These are phyloP conservation scores for Meredithiella fracta DNA, from an alignment of 2,329 filamentous ascomycete species.

Conservation along the genomic window DNA sequence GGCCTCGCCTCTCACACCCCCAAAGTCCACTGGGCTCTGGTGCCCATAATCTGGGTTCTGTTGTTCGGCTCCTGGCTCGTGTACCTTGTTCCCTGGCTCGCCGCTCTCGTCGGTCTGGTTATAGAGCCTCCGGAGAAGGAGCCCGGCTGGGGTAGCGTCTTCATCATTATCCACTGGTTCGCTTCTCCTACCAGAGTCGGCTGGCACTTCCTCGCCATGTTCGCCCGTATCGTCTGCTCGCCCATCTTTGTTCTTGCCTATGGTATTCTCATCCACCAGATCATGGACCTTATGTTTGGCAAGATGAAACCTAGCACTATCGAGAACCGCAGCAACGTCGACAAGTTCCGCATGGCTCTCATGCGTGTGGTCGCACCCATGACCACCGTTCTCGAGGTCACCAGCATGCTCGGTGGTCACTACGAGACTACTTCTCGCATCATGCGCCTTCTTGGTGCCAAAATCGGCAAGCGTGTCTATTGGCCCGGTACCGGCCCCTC, in stretches of 20 bases:
- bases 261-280: slow-evolving; percentile 25
- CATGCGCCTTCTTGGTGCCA: slow-evolving; percentile 33
- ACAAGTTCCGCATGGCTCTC: slow-evolving; percentile 29
- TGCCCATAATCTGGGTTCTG: slow-evolving; percentile 25
- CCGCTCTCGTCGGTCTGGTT: slow-evolving; percentile 30
- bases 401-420: slow-evolving; percentile 35
- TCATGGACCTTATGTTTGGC: slow-evolving; percentile 27
- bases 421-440: slow-evolving; percentile 38
- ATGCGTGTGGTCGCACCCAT: slow-evolving; percentile 29
- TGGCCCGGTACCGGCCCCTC: slow-evolving; percentile 40
- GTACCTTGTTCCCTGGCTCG: slow-evolving; percentile 29
- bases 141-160: slow-evolving; percentile 20
- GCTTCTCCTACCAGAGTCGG: slow-evolving; percentile 28
- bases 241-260: slow-evolving; percentile 30
- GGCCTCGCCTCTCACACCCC: slow-evolving; percentile 24
- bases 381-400: slow-evolving; percentile 29
- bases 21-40: slow-evolving; percentile 29
- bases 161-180: slow-evolving; percentile 33
- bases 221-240: slow-evolving; percentile 24
- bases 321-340: slow-evolving; percentile 21
- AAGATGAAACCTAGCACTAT: slow-evolving; percentile 22
- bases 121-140: slow-evolving; percentile 22
- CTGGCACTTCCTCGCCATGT: slow-evolving; percentile 33
- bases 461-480: slow-evolving; percentile 36
- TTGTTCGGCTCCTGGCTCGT: slow-evolving; percentile 22